phyloP scores from a whole-genome alignment of 2,329 filamentous ascomycete genomes.

The Fusarium sp. region DNA sequence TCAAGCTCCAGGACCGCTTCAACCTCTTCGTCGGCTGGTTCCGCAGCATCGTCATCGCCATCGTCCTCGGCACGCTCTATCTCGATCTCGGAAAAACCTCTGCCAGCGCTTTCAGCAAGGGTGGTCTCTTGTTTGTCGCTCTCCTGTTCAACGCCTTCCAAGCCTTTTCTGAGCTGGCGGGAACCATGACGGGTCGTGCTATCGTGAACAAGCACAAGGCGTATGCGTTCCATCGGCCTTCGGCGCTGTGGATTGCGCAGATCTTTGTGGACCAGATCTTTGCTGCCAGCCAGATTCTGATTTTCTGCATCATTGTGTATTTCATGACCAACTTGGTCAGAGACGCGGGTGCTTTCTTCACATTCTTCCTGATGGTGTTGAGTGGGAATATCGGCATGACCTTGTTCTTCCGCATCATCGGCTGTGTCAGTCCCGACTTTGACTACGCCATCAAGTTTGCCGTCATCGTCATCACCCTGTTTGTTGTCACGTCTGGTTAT shows the following conservation, averaged over 20 bases:
- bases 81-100: conserved; percentile 72
- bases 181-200: conserved; percentile 77
- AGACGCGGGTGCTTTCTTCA: conserved; percentile 82
- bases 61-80: conserved; percentile 83
- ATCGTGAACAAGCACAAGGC: conserved; percentile 87
- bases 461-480: conserved; percentile 80
- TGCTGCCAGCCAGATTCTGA: conserved; percentile 72
- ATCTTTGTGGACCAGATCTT: conserved; percentile 82
- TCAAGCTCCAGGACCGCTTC: conserved; percentile 88
- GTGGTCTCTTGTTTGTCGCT: conserved; percentile 81
- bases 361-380: conserved; percentile 75
- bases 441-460: conserved; percentile 87
- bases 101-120: conserved; percentile 80
- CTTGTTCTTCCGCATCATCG: conserved; percentile 78
- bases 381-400: conserved; percentile 77
- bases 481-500: conserved; percentile 83
- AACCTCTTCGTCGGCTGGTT: conserved; percentile 78
- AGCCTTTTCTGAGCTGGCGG: conserved; percentile 79
- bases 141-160: conserved; percentile 90
- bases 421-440: conserved; percentile 80
- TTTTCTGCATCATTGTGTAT: conserved; percentile 80
- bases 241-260: conserved; percentile 83
- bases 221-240: conserved; percentile 84
- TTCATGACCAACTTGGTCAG: conserved; percentile 77
- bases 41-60: conserved; percentile 73